Evolutionary conservation across 495 filamentous ascomycete species (phyloP).

Genomic region (Xylaria grammica): DNA sequence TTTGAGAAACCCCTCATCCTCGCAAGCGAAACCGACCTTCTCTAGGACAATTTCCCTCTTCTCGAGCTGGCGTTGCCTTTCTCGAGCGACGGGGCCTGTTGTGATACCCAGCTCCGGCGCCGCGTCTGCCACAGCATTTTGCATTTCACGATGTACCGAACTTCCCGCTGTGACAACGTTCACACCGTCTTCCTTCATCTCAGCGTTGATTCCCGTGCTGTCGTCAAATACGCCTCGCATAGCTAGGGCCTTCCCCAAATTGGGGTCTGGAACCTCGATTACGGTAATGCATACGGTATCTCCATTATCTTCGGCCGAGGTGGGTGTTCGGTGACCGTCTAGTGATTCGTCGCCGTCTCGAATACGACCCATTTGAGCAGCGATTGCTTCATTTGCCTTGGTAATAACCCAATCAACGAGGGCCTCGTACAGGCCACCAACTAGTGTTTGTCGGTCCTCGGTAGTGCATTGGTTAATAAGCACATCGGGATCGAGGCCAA

Average conservation of each 20-base stretch:
- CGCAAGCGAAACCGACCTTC: conserved; percentile 80
- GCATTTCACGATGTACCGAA: conserved; percentile 85
- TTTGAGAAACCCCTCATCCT: conserved; percentile 81
- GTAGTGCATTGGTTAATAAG: conserved; percentile 79
- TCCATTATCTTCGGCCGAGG: conserved; percentile 66
- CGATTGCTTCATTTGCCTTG: conserved; percentile 89
- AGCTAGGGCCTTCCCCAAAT: conserved; percentile 80
- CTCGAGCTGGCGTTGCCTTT: conserved; percentile 79
- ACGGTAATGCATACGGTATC: conserved; percentile 91
- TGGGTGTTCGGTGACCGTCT: conserved; percentile 65
- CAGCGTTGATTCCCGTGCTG: conserved; percentile 85
- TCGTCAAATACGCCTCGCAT: conserved; percentile 94
- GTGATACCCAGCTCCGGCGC: conserved; percentile 84
- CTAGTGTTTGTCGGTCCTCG: conserved; percentile 78
- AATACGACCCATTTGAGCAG: conserved; percentile 68
- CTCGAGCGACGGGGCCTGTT: conserved; percentile 64
- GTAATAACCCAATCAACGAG: conserved; percentile 92
- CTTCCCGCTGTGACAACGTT: conserved; percentile 68
- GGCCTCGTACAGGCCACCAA: conserved; percentile 89
- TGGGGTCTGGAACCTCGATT: conserved; percentile 80
- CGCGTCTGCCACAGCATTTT: conserved; percentile 74
- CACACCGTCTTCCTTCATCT: conserved; percentile 96
- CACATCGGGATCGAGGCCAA: conserved; percentile 87
- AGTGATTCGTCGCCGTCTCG: conserved; percentile 66
- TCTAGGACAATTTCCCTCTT: conserved; percentile 82